These are phyloP conservation scores for Drosera capensis DNA, from an alignment of 148 eudicot genomes.

Conservation along the genomic window DNA sequence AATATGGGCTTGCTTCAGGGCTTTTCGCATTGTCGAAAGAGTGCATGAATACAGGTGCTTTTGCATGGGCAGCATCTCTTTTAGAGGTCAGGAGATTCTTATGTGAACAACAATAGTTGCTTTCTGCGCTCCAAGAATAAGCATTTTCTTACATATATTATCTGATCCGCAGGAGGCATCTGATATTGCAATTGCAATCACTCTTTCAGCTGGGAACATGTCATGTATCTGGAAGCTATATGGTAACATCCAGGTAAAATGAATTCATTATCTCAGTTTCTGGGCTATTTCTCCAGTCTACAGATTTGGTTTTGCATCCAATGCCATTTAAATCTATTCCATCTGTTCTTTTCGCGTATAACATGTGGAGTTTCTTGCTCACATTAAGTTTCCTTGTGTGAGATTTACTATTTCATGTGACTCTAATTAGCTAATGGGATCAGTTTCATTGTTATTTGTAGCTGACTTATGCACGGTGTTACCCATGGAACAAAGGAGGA, in stretches of 20 bases:
- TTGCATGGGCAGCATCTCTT: constrained; percentile 81
- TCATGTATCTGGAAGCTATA: constrained; percentile 83
- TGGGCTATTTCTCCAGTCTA: constrained; percentile 1
- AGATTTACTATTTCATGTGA: neutral
- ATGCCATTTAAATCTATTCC: neutral
- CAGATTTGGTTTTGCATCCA: constrained; percentile 1
- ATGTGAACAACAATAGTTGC: neutral
- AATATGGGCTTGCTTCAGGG: constrained; percentile 84
- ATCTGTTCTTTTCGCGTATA: neutral
- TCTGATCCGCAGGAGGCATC: constrained; percentile 61
- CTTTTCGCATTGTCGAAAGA: constrained; percentile 79
- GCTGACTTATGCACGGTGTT: constrained; percentile 80
- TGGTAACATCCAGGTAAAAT: constrained; percentile 75
- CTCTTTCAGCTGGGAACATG: constrained; percentile 48
- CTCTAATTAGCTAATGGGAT: neutral
- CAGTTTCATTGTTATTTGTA: constrained; percentile 18
- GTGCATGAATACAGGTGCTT: constrained; percentile 70
- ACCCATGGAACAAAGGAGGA: constrained; percentile 68
- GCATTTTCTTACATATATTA: no score
- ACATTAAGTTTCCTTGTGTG: no score
- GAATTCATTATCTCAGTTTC: neutral
- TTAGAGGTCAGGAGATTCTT: constrained; percentile 52
- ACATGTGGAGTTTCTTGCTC: neutral
- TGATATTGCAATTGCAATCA: constrained; percentile 28
- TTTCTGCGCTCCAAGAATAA: neutral